A percentile compares a stretch with the other conserved stretches of the same genome.
phyloP scores from a whole-genome alignment of 495 filamentous ascomycete genomes.

The Penicillium robsamsonii region DNA sequence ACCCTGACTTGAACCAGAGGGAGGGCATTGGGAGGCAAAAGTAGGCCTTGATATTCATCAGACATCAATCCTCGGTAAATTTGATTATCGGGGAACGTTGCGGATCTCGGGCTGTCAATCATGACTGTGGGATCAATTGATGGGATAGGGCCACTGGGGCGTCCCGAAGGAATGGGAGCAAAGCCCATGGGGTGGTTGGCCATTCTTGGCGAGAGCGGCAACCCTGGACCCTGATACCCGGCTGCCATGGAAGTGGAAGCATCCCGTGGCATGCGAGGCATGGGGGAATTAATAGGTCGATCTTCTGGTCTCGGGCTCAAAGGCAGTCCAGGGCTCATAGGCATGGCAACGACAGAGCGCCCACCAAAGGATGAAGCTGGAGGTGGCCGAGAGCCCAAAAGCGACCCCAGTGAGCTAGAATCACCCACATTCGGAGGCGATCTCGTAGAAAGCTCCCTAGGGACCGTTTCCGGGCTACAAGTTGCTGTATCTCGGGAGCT shows the following conservation, averaged over 20 bases:
- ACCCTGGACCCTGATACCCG: constrained; percentile 50
- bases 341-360: constrained; percentile 47
- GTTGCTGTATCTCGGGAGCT: constrained; percentile 13
- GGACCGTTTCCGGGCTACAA: constrained; percentile 21
- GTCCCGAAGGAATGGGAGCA: constrained; percentile 35
- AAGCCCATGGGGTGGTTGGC: constrained; percentile 65
- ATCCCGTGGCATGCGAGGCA: constrained; percentile 62
- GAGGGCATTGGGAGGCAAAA: constrained; percentile 88
- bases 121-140: constrained; percentile 42
- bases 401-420: constrained; percentile 35
- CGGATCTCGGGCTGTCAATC: constrained; percentile 36
- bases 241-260: constrained; percentile 53
- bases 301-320: constrained; percentile 85
- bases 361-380: constrained; percentile 23
- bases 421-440: constrained; percentile 29
- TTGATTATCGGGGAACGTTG: constrained; percentile 18
- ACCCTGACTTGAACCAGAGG: constrained; percentile 81
- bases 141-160: constrained; percentile 28
- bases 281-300: constrained; percentile 66
- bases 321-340: constrained; percentile 85
- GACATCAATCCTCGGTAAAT: constrained; percentile 71
- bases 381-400: constrained; percentile 34
- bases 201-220: constrained; percentile 71
- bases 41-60: constrained; percentile 77
- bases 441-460: constrained; percentile 27